phyloP scores from a whole-genome alignment of 768 basidiomycete species.

The Kwoniella pini region DNA sequence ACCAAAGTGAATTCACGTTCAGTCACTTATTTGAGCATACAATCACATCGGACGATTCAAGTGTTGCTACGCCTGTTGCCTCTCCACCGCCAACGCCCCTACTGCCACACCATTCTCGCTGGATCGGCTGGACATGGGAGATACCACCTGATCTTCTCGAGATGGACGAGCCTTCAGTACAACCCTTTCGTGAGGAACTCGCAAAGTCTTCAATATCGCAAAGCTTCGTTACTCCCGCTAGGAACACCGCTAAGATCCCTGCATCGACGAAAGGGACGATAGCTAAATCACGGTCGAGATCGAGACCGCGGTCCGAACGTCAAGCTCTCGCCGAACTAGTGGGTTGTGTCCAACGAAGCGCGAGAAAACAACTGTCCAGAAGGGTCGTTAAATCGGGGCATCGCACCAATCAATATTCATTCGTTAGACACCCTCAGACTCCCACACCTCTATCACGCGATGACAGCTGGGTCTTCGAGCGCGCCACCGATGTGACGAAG shows the following conservation, averaged over 20 bases:
- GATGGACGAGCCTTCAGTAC: neutral
- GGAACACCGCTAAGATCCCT: neutral
- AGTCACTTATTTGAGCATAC: slow-evolving; percentile 18
- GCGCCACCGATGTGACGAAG: too few species aligned
- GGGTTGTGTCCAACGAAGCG: slow-evolving; percentile 12
- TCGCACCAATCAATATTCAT: too few species aligned
- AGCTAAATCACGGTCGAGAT: slow-evolving; percentile 12
- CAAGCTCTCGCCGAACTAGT: slow-evolving; percentile 19
- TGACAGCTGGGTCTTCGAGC: too few species aligned
- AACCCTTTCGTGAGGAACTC: neutral
- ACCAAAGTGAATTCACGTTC: slow-evolving; percentile 11
- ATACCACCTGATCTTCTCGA: slow-evolving; percentile 2
- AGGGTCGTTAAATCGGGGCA: too few species aligned
- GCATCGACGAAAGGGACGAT: neutral
- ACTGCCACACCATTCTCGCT: neutral
- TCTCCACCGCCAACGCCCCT: neutral
- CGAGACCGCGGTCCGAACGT: slow-evolving; percentile 11
- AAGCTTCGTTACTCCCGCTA: slow-evolving; percentile 9
- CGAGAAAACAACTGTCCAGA: slow-evolving; percentile 10
- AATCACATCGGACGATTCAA: neutral
- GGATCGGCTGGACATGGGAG: slow-evolving; percentile 29
- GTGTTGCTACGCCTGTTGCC: too few species aligned
- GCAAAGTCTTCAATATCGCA: too few species aligned
- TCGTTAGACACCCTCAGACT: slow-evolving; percentile 5
- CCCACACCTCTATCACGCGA: slow-evolving; percentile 11